Percentiles rank a stretch among this genome's conserved stretches.
phyloP scores from a whole-genome alignment of 768 basidiomycete genomes.

The Tricholoma saponaceum region DNA sequence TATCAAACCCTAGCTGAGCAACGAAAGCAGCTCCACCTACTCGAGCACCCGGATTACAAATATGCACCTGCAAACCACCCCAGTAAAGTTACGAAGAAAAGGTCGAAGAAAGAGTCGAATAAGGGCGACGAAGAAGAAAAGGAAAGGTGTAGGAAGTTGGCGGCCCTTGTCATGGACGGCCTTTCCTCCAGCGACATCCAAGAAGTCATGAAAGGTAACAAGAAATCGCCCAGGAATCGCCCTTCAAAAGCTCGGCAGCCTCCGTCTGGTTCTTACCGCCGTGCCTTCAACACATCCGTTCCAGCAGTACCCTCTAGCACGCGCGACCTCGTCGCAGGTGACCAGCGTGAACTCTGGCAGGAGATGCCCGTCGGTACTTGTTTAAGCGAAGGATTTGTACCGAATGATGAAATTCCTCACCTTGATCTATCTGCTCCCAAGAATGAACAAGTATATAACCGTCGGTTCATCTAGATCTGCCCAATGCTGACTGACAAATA shows the following conservation, averaged over 20 bases:
- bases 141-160: conserved; percentile 35
- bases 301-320: neutral
- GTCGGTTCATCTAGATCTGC: neutral
- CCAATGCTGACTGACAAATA: neutral
- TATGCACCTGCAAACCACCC: conserved; percentile 39
- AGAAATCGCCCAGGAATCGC: conserved; percentile 1
- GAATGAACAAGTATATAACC: conserved; percentile 13
- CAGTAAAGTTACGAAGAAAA: conserved; percentile 30
- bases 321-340: neutral
- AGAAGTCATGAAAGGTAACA: conserved; percentile 12
- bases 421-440: conserved; percentile 22
- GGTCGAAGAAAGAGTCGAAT: conserved; percentile 27
- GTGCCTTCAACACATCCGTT: conserved; percentile 1
- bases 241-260: neutral
- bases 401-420: conserved; percentile 31
- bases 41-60: conserved; percentile 51
- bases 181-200: conserved; percentile 26
- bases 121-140: conserved; percentile 28
- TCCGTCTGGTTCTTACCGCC: neutral
- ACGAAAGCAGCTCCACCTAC: conserved; percentile 42
- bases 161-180: conserved; percentile 30
- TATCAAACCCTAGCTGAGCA: conserved; percentile 39
- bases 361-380: neutral
- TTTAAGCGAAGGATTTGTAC: conserved; percentile 23
- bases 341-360: neutral